These are phyloP conservation scores for Teunomyces panamensis DNA, from an alignment of 805 yeast species.

Conservation along the genomic window DNA sequence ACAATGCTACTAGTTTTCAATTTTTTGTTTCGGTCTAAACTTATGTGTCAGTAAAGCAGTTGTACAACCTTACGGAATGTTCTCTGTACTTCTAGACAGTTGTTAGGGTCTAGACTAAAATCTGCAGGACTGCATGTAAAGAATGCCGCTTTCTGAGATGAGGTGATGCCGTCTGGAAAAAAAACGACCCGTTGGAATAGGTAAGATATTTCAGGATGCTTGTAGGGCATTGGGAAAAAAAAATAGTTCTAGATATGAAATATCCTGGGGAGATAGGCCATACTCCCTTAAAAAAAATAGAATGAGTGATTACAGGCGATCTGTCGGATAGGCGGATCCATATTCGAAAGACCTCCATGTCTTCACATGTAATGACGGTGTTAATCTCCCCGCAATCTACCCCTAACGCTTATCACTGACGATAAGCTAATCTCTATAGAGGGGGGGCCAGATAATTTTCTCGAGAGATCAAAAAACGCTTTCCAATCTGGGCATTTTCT, in stretches of 20 bases:
- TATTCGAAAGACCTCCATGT: neutral
- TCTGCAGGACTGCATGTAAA: neutral
- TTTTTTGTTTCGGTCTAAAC: neutral
- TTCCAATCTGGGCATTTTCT: neutral
- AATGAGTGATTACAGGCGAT: too few species aligned
- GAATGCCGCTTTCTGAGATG: neutral
- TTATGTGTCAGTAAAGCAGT: neutral
- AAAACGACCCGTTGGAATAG: neutral
- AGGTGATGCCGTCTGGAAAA: neutral
- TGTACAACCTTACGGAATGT: neutral
- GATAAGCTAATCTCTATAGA: neutral
- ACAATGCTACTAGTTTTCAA: neutral
- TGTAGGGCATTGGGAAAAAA: neutral
- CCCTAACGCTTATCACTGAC: neutral
- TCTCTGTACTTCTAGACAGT: neutral
- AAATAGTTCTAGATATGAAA: neutral
- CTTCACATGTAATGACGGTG: neutral
- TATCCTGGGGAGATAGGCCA: neutral
- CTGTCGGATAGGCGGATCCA: neutral
- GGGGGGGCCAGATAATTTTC: neutral
- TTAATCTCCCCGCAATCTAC: neutral
- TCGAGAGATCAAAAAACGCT: neutral
- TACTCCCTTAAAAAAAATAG: too few species aligned
- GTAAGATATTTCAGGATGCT: neutral
- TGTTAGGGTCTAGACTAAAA: constrained; percentile 2